These are phyloP conservation scores for Boletus sensibilis DNA, from an alignment of 768 basidiomycete species.

Conservation along the genomic window DNA sequence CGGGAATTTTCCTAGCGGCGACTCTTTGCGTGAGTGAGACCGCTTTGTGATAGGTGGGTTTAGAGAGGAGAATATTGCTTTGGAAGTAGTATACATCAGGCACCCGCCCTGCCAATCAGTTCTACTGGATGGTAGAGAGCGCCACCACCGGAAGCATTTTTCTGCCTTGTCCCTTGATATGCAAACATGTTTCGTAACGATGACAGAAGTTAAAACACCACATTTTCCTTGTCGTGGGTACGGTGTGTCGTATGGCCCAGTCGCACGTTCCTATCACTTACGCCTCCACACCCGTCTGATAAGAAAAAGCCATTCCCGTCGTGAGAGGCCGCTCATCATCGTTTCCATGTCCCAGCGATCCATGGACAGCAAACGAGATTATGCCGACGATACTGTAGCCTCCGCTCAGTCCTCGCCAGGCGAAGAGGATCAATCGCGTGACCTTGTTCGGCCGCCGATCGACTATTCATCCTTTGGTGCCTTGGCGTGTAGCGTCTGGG, in stretches of 20 bases:
- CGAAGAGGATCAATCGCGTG: not conserved
- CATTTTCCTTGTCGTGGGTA: not conserved
- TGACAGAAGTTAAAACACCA: constrained; percentile 19
- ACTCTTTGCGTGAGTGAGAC: not conserved
- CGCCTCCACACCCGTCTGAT: constrained; percentile 6
- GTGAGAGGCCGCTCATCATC: not conserved
- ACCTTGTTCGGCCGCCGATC: constrained; percentile 53
- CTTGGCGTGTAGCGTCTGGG: constrained; percentile 52
- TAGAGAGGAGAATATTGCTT: not conserved
- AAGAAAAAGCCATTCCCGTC: constrained; percentile 3
- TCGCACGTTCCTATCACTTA: constrained; percentile 6
- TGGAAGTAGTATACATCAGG: not conserved
- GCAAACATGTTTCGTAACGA: not conserved
- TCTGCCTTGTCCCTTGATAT: not conserved
- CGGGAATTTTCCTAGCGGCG: not conserved
- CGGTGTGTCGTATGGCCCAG: not conserved
- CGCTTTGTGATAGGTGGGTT: not conserved
- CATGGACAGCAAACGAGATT: constrained; percentile 26
- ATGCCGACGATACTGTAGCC: constrained; percentile 11
- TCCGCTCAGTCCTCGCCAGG: not conserved
- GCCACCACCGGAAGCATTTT: not conserved
- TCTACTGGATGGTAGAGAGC: not conserved
- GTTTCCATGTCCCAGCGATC: constrained; percentile 17
- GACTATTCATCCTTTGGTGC: constrained; percentile 58
- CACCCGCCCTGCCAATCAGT: not conserved